These are phyloP conservation scores for Cladophialophora bantiana DNA, from an alignment of 2,329 filamentous ascomycete genomes.

Conservation along the genomic window DNA sequence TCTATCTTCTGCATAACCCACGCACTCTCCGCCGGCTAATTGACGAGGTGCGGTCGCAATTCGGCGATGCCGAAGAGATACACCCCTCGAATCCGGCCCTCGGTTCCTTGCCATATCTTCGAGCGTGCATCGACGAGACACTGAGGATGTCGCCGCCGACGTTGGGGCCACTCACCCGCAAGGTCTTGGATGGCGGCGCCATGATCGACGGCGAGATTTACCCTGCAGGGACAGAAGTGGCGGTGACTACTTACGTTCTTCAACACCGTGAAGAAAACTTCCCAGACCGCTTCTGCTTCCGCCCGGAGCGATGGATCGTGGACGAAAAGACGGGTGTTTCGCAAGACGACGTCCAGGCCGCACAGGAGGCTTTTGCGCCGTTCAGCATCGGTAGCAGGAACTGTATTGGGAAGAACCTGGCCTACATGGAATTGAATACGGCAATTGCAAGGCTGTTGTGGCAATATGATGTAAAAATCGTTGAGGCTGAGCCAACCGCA, in stretches of 20 bases:
- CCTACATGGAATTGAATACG: constrained; percentile 36
- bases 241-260: background rate
- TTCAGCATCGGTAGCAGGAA: constrained; percentile 43
- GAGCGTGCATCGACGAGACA: background rate
- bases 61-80: background rate
- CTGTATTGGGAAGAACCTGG: constrained; percentile 44
- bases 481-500: background rate
- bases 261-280: background rate
- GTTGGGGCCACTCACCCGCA: background rate
- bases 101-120: background rate
- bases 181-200: background rate
- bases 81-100: background rate
- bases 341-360: background rate
- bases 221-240: background rate
- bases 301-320: background rate
- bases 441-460: background rate
- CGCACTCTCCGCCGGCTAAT: background rate
- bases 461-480: background rate
- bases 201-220: background rate
- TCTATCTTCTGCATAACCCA: background rate
- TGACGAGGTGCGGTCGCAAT: background rate
- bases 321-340: background rate
- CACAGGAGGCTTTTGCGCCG: constrained; percentile 42
- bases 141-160: background rate
- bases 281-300: background rate